Percentiles rank a stretch among this genome's conserved stretches.
Conservation (phyloP, 495 filamentous ascomycete genomes). For the Xylaria curta region DNA sequence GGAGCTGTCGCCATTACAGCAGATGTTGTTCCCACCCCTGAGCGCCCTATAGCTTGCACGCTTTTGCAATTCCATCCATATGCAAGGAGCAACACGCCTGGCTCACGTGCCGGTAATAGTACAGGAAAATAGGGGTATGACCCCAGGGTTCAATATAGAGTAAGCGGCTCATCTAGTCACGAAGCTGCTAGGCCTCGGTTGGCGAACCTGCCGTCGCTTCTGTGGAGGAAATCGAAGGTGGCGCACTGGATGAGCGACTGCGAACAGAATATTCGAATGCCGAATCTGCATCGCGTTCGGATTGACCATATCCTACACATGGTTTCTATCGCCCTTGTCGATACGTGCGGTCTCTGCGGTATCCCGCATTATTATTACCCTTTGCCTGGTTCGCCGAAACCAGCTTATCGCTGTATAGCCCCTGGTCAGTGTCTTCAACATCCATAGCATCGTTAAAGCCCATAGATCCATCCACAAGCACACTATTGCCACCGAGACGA, state of each 20-base stretch:
- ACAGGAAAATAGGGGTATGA: constrained; percentile 8
- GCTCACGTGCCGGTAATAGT: constrained; percentile 7
- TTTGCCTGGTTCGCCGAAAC: constrained; percentile 31
- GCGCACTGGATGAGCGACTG: background rate
- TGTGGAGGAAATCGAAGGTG: background rate
- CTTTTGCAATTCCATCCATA: background rate
- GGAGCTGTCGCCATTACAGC: background rate
- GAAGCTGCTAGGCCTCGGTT: background rate
- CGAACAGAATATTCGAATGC: background rate
- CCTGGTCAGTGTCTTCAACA: constrained; percentile 39
- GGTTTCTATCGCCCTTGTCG: constrained; percentile 27
- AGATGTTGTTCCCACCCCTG: background rate
- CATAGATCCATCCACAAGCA: constrained; percentile 65
- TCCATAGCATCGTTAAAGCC: constrained; percentile 67
- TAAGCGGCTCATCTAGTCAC: background rate
- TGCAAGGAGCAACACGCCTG: background rate
- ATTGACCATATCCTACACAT: background rate
- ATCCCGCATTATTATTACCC: constrained; percentile 28
- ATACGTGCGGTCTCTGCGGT: constrained; percentile 47
- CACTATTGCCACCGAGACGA: constrained; percentile 48
- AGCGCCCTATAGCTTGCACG: background rate
- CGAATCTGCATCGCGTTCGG: background rate
- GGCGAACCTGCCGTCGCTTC: background rate
- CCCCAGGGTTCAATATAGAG: background rate
- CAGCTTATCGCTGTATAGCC: constrained; percentile 53